These are phyloP conservation scores for Candida ponderosae DNA, from an alignment of 805 yeast genomes.

Conservation along the genomic window DNA sequence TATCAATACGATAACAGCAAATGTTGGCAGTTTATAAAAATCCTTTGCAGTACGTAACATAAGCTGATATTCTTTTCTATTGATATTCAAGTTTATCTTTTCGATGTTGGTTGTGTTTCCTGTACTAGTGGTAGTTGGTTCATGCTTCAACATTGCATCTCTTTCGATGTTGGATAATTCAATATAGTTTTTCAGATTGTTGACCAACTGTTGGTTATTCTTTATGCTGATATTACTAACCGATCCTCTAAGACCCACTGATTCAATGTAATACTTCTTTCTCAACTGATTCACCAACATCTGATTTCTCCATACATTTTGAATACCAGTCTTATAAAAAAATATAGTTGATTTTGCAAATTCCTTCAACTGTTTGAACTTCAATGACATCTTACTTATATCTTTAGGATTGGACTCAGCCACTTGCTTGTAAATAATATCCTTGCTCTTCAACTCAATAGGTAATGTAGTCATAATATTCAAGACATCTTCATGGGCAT, in stretches of 20 bases:
- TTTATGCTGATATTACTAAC: neutral
- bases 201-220: constrained; percentile 17
- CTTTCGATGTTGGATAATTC: constrained; percentile 28
- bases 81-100: constrained; percentile 25
- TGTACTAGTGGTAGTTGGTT: constrained; percentile 4
- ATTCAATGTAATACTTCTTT: constrained; percentile 20
- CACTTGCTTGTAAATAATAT: constrained; percentile 21
- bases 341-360: constrained; percentile 37
- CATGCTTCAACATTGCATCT: constrained; percentile 20
- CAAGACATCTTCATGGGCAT: constrained; percentile 6
- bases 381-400: constrained; percentile 16
- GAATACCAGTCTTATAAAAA: constrained; percentile 53
- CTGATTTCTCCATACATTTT: constrained; percentile 44
- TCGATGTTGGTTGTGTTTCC: constrained; percentile 4
- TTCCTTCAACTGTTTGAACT: constrained; percentile 30
- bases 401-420: constrained; percentile 11
- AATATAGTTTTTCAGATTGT: constrained; percentile 8
- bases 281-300: constrained; percentile 20
- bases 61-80: constrained; percentile 38
- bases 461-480: constrained; percentile 26
- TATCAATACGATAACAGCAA: constrained; percentile 36
- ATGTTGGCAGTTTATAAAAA: constrained; percentile 43
- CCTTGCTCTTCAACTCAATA: constrained; percentile 18
- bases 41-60: constrained; percentile 36
- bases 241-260: constrained; percentile 4